Base-by-base conservation (phyloP, 2,329 filamentous ascomycete species). In the Waltergamsia citrina region DNA sequence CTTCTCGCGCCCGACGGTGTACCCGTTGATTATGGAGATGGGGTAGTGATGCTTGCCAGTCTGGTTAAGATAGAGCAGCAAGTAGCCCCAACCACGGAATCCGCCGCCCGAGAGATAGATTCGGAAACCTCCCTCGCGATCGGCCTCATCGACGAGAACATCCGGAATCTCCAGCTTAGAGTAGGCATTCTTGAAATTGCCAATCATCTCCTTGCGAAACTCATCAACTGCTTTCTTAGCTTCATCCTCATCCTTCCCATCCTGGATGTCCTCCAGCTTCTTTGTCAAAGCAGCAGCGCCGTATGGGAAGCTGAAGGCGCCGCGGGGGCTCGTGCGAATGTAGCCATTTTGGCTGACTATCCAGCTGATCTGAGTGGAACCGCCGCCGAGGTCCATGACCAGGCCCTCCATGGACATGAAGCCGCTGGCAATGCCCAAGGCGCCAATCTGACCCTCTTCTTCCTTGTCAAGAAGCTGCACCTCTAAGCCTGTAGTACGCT, bases 21-120 rank as follows among this genome's bases (percentile, higher is more conserved):
- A 83, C 2, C 80, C 80, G 43, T 85, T 84, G 60, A 85, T 82
- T 38, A 82, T 74, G 3, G 78, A 75, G 15, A 84, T 77, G 1
- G 80, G 80, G 46, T 83, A 84, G 1, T 78, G 77, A 12, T 60
- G 54, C 14, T 77, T 65, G 5, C 57, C 52, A 29, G 77, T 69
- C 46, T 73, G 64, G 37, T 67, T 70, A 64, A 84, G 75, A 32
- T 58, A 59, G 5, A 60, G 50, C 25, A 84, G 65, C 10, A 83
- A 55, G 46, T 81, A 83, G 2, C 80, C 80, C 75, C 80, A 84
- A 3, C 80, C 80, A 31, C 80, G 62, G 45, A 84, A 83, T 0
- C 80, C 80, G 12, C 79, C 80, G 16, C 79, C 80, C 12, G 75
- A 82, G 6, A 85, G 65, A 42, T 82, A 84, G 2, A 85, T 60